Evolutionary conservation across 148 eudicot species (phyloP), one percentile per base, ranked within the genome.

Genomic region (Cornus kousa): DNA sequence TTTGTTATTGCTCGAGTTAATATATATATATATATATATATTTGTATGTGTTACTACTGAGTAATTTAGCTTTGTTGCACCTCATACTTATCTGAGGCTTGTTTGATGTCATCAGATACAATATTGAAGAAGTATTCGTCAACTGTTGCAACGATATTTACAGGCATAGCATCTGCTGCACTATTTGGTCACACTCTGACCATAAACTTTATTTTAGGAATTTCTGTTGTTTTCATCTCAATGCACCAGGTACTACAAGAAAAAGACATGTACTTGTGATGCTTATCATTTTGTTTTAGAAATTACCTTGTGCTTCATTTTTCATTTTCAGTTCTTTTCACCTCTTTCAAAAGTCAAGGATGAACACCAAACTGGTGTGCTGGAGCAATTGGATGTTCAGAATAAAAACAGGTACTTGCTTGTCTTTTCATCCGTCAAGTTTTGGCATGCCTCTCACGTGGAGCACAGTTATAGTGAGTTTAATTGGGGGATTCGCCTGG

Each of bases 51-150:
- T 24, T 33, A 24, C 67, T 31, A 6, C 23, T 20, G 7, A n/a
- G 46, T n/a, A 8, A 31, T 67, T 6, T 35, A 19, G 22, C 28
- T 48, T 40, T 19, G 20, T 74, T 80, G 62, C 6, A 66, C 13
- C 31, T 22, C 28, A 62, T 37, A 67, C 24, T 55, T 39, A 73
- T 24, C 16, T 40, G 28, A 68, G 24, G 28, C 23, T 62, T 59
- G 17, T 64, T 78, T 75, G 35, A 14, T 80, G 73, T 74, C 39
- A 68, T 53, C 91, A 94, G 98, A 94, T 89, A 87, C 98, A 67
- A 94, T 94, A 80, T 82, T 94, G 89, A 94, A 94, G 93, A 94
- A 94, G 87, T 94, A 94, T 80, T 94, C 98, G 20, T 94, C 98
- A 77, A 92, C 95, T 75, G 97, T 93, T 75, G 95, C 97, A 77